Base-by-base conservation (phyloP, 2,329 filamentous ascomycete genomes). In the Amesomyces nigricolor region DNA sequence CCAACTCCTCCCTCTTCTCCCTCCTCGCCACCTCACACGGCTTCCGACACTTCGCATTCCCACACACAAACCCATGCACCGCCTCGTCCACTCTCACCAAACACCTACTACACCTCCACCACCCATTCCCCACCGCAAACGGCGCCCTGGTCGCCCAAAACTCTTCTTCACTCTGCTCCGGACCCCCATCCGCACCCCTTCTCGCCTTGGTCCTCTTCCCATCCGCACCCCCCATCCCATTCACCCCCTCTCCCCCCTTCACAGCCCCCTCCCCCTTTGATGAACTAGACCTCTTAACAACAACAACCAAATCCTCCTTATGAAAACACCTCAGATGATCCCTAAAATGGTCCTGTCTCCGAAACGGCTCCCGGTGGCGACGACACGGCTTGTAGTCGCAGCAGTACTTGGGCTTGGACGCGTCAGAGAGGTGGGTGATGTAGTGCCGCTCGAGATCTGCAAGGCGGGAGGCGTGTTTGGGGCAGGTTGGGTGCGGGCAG, bases 61-160 rank as follows among this genome's bases (percentile, higher is more conserved):
- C 67, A 64, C 80, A 83, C 43, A 72, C 68, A 62, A 72, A 81
- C 19, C 71, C 72, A 37, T 71, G 57, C 48, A 66, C 64, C 16
- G 68, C 66, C 58, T 78, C 66, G 51, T 66, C 60, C 51, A 81
- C 73, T 40, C 78, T 70, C 57, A 62, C 62, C 46, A 83, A 73
- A 62, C 80, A 82, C 57, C 75, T 75, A 48, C 72, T 70, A 67
- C 80, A 83, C 37, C 80, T 73, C 78, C 78, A 83, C 78, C 78
- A 82, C 2, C 62, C 67, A 2, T 56, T 56, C 19, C 71, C 66
- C 32, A 75, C 63, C 51, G 63, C 59, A 5, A n/a, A n/a, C 3
- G 35, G 17, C 2, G 58, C 39, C 11, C 63, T 56, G 1, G 19
- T 22, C 9, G 10, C 11, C 64, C 64, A 66, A 59, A 62, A 66